These are phyloP conservation scores for Eudorina sp. DNA, from an alignment of 139 green algal species.

Conservation along the genomic window DNA sequence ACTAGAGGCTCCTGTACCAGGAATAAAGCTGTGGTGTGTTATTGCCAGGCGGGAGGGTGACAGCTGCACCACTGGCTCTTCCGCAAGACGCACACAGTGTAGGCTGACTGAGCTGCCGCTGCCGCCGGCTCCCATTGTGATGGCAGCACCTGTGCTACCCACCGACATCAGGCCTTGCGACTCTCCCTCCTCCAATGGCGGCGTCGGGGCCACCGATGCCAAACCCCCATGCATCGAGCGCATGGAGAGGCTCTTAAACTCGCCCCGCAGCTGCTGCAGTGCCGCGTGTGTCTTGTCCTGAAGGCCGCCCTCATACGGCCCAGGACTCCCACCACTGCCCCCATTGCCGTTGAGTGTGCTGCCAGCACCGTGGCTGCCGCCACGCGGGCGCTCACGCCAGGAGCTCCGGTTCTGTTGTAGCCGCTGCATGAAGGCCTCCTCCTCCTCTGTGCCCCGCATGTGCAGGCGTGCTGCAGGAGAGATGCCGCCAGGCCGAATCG, in stretches of 20 bases:
- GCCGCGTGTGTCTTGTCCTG: slow-evolving; percentile 42
- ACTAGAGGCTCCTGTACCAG: too few relatives aligned
- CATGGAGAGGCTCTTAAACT: slow-evolving; percentile 13
- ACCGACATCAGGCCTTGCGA: not conserved
- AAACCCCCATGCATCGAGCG: not conserved
- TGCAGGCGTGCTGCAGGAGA: not conserved
- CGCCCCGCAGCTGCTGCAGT: slow-evolving; percentile 27
- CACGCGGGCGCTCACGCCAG: slow-evolving; percentile 7
- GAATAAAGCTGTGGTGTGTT: not conserved
- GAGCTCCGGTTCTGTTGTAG: not conserved
- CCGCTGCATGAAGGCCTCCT: slow-evolving; percentile 40
- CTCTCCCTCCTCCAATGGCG: not conserved
- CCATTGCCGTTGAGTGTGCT: not conserved
- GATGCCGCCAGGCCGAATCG: not conserved
- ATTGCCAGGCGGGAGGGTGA: slow-evolving; percentile 16
- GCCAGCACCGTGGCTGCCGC: not conserved
- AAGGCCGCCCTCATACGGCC: not conserved
- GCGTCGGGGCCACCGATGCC: too few relatives aligned
- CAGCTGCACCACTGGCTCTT: not conserved
- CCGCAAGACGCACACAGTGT: not conserved
- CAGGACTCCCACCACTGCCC: not conserved
- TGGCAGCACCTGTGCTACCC: not conserved
- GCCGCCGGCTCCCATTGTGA: not conserved
- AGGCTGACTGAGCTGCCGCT: not conserved
- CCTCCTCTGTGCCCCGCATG: not conserved